Evolutionary conservation across 1,284 basidiomycete species (phyloP).

Genomic region (Phylloporus sp.): DNA sequence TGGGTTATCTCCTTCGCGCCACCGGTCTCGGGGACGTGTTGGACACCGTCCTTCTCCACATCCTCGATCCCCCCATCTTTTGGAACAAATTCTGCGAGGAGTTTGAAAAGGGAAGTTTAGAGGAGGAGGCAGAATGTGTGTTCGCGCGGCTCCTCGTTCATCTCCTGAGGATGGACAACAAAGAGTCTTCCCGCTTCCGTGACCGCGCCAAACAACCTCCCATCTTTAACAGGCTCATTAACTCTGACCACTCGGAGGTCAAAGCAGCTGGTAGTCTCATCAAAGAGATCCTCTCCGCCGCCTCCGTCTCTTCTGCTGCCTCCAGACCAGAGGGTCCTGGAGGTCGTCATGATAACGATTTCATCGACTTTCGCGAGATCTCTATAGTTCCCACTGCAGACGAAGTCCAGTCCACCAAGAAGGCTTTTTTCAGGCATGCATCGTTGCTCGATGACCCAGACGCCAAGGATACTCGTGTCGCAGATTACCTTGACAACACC

Average conservation of each 20-base stretch:
- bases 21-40: conserved; percentile 53
- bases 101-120: conserved; percentile 48
- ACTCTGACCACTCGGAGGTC: conserved; percentile 45
- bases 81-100: conserved; percentile 54
- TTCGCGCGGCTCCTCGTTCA: conserved; percentile 63
- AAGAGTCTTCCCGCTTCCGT: conserved; percentile 47
- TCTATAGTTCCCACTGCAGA: conserved; percentile 66
- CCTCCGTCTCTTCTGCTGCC: conserved; percentile 24
- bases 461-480: conserved; percentile 45
- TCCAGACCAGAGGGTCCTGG: conserved; percentile 51
- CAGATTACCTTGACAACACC: conserved; percentile 67
- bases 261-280: conserved; percentile 50
- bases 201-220: conserved; percentile 45
- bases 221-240: conserved; percentile 45
- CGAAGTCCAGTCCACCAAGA: conserved; percentile 55
- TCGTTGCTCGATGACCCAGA: conserved; percentile 52
- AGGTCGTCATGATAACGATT: conserved; percentile 74
- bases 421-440: conserved; percentile 56
- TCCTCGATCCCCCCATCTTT: conserved; percentile 64
- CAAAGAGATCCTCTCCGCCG: conserved; percentile 47
- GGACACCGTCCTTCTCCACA: conserved; percentile 46
- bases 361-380: conserved; percentile 62
- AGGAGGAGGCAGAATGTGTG: conserved; percentile 43
- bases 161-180: conserved; percentile 52
- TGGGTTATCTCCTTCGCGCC: conserved; percentile 54